Base-by-base conservation (phyloP, 495 filamentous ascomycete species). In the Cercophora samala region DNA sequence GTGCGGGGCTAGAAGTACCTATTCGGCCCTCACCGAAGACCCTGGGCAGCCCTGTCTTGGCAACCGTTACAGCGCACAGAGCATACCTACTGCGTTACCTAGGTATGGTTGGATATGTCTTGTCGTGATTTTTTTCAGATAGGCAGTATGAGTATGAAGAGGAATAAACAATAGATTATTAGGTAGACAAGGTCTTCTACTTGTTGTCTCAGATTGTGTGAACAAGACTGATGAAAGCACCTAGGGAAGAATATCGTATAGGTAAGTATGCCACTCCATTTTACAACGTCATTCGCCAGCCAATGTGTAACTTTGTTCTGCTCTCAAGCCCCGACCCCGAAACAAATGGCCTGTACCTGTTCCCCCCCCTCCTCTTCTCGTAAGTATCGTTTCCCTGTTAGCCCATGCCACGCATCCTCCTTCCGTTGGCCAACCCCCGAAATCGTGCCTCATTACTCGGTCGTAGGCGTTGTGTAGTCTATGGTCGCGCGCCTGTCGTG, bases 371-470 rank as follows among this genome's bases (percentile, higher is more conserved):
- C 37, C 37, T 17, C 6, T 13, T 46, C 9, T 46, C 15, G 37
- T 46, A 13, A 3, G 15, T 46, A 46, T 17, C 37, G 5, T 46
- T 13, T 46, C 13, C 37, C 11, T 46, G 13, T 46, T 9, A 2
- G 37, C 11, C 37, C 9, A 17, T 46, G 37, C 37, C 5, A 46
- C 6, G 11, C 11, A 13, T 46, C 11, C 5, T 9, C 15, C 37
- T 46, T 46, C 1, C 37, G 37, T 17, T 46, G 37, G 13, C 9
- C 15, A 8, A 8, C 37, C 8, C 6, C 9, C 37, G 37, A 60
- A 22, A 62, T 67, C 62, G 29, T 70, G 32, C 62, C 65, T 67
- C 65, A 70, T 65, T 64, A 64, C 68, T 62, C 62, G 52, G 58
- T 60, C 62, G 62, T 67, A 26, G 66, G 24, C 2, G 21, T 29